phyloP scores from a whole-genome alignment of 371 early-diverging fungal genomes.

The Mortierella sp. region DNA sequence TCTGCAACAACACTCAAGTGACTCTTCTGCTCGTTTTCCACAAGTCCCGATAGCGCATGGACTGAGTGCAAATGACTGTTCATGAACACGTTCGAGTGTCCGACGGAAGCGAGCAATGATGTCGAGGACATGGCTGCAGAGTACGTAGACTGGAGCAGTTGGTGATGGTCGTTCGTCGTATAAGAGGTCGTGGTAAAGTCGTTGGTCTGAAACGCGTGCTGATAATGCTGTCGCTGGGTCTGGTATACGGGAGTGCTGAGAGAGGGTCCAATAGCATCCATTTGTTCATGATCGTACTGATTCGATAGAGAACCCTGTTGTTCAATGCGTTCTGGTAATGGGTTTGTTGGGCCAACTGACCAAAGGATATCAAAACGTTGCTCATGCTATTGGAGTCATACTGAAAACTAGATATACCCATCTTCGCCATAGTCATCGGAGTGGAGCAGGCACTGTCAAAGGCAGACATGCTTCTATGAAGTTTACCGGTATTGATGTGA shows the following conservation, averaged over 20 bases:
- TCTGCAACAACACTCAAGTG: constrained; percentile 15
- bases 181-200: constrained; percentile 18
- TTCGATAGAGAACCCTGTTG: not conserved
- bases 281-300: constrained; percentile 24
- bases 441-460: constrained; percentile 37
- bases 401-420: constrained; percentile 24
- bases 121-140: constrained; percentile 41
- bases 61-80: constrained; percentile 1
- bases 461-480: constrained; percentile 16
- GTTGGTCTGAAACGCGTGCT: constrained; percentile 19
- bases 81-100: not conserved
- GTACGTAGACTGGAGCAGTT: constrained; percentile 27
- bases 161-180: constrained; percentile 13
- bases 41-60: constrained; percentile 16
- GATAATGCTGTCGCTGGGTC: constrained; percentile 8
- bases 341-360: constrained; percentile 21
- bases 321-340: constrained; percentile 11
- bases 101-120: constrained; percentile 4
- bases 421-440: constrained; percentile 32
- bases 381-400: constrained; percentile 19
- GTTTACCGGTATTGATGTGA: constrained; percentile 14
- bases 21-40: constrained; percentile 36
- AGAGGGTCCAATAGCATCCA: constrained; percentile 14
- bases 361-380: constrained; percentile 9
- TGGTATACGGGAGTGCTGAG: constrained; percentile 15